Percentiles rank a stretch among this genome's conserved stretches.
phyloP scores from a whole-genome alignment of 2,329 filamentous ascomycete genomes.

The Colletotrichum sojae region DNA sequence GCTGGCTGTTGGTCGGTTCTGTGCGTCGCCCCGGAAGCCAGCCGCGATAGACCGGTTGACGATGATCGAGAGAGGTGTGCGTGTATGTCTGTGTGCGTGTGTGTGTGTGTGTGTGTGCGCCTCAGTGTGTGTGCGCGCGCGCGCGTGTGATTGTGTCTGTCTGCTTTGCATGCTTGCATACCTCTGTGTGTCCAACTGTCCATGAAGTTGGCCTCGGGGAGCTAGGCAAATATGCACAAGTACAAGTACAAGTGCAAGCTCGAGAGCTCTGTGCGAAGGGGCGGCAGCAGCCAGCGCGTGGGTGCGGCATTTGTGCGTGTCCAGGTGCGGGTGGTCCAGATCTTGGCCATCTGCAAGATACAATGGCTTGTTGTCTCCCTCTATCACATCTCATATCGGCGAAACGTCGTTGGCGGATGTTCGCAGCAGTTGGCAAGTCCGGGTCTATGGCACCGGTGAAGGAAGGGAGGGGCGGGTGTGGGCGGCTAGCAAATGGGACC shows the following conservation, averaged over 20 bases:
- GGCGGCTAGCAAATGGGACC: conserved; percentile 29
- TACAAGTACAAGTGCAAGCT: background rate
- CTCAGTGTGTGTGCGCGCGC: background rate
- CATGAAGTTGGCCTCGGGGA: background rate
- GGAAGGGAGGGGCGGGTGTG: conserved; percentile 27
- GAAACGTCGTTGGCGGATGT: conserved; percentile 37
- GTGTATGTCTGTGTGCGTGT: conserved; percentile 12
- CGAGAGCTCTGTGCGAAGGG: background rate
- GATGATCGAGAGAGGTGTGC: conserved; percentile 2
- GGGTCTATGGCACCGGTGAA: conserved; percentile 39
- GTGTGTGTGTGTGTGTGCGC: background rate
- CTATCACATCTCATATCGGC: conserved; percentile 38
- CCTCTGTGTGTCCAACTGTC: background rate
- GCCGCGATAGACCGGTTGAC: conserved; percentile 18
- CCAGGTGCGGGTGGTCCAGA: conserved; percentile 1
- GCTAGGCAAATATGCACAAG: background rate
- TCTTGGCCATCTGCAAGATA: conserved; percentile 4
- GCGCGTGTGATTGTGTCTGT: background rate
- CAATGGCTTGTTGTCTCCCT: conserved; percentile 20
- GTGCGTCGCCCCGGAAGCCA: conserved; percentile 33
- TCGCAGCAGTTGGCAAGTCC: conserved; percentile 39
- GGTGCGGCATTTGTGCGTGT: conserved; percentile 18
- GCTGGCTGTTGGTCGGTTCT: conserved; percentile 20
- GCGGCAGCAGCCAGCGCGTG: background rate
- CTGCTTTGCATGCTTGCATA: background rate